Base-by-base conservation (phyloP, 2,329 filamentous ascomycete species). In the Diaporthe aspalathi region DNA sequence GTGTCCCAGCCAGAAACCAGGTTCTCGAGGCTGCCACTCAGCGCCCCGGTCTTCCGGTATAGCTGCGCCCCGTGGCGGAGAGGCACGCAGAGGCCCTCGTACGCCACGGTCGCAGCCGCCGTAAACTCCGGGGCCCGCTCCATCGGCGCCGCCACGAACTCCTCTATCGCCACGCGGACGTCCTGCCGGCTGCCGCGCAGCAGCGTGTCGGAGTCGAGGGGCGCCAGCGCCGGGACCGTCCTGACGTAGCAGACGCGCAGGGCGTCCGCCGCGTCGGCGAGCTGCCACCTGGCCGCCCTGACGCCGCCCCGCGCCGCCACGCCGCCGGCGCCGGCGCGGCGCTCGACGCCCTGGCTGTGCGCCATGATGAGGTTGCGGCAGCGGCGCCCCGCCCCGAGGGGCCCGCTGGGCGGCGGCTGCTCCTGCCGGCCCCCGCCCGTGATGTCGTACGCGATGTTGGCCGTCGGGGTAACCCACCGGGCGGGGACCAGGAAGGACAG, bases 181-280 rank as follows among this genome's bases (percentile, higher is more conserved):
- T 60, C 38, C 1, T 29, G 35, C 2, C 20, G 5, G 38, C 32
- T 38, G 4, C 56, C 56, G 2, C 56, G 56, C 6, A 60, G 35
- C 16, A 60, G 38, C 0, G 38, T 43, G 4, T 60, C 56, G 22
- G 35, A 45, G 56, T 60, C 56, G 56, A 60, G 56, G 3, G 22
- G 56, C 9, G 56, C 38, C 16, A 60, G 56, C 38, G 56, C 56
- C 38, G 56, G 56, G 8, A 60, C 38, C 2, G 56, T 29, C 8
- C 56, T 45, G 56, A 16, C 22, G 38, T 60, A 60, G n/a, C 56
- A 60, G 22, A 60, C 38, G 24, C 56, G 56, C 16, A 60, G 22
- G 14, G 29, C 22, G 16, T 60, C 56, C 7, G 56, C 56, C 38
- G 56, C 56, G 38, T 45, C 16, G 0, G 56, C 56, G 38, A 60